phyloP scores from a whole-genome alignment of 441 rosid genomes.

The Capsella rubella region DNA sequence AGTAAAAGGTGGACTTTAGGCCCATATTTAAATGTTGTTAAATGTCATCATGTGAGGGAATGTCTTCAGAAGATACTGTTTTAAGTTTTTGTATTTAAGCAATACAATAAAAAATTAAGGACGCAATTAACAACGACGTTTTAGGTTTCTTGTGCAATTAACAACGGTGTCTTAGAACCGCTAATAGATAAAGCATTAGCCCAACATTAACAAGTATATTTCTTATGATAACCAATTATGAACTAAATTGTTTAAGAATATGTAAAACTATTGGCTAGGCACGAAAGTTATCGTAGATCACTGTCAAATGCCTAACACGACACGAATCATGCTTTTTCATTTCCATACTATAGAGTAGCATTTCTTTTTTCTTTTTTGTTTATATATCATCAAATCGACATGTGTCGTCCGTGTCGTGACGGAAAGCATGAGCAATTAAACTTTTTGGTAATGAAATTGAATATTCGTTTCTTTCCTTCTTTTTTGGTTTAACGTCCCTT shows the following conservation, averaged over 20 bases:
- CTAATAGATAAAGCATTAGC: not conserved
- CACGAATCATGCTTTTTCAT: not conserved
- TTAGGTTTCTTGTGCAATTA: not conserved
- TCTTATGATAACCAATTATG: not conserved
- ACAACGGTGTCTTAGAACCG: too few species aligned
- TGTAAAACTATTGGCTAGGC: not conserved
- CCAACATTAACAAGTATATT: too few species aligned
- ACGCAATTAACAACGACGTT: not conserved
- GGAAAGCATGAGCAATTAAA: constrained; percentile 33
- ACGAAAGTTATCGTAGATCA: not conserved
- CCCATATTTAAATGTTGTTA: not conserved
- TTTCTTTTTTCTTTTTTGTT: not conserved
- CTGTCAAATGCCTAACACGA: not conserved
- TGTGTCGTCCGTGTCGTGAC: constrained; percentile 30
- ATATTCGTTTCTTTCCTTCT: not conserved
- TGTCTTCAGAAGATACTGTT: too few species aligned
- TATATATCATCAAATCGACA: not conserved
- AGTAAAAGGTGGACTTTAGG: constrained; percentile 1
- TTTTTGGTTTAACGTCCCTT: constrained; percentile 11
- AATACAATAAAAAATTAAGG: not conserved
- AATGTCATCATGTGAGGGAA: too few species aligned
- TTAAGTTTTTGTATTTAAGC: too few species aligned
- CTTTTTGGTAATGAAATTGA: constrained; percentile 24
- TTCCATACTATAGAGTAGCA: not conserved
- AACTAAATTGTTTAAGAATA: not conserved